phyloP scores from a whole-genome alignment of 306 rosid genomes.

The Begonia loranthoides region DNA sequence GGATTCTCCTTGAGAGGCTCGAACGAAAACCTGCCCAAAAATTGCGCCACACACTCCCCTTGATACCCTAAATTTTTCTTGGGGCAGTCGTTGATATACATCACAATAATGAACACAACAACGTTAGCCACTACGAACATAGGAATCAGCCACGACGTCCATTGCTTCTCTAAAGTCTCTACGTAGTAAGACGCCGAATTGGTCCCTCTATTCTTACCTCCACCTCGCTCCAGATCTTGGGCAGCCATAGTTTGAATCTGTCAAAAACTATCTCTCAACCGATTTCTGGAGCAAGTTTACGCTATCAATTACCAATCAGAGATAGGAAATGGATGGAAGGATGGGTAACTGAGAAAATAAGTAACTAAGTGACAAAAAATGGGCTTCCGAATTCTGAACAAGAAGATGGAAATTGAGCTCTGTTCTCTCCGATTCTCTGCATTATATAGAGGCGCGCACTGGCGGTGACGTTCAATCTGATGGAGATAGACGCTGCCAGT shows the following conservation, averaged over 20 bases:
- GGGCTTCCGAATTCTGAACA: too few relatives aligned
- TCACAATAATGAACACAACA: constrained; percentile 21
- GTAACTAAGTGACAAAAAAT: too few relatives aligned
- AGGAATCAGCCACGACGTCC: constrained; percentile 43
- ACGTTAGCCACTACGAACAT: constrained; percentile 34
- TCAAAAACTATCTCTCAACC: background rate
- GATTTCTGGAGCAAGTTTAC: too few relatives aligned
- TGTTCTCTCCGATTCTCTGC: too few relatives aligned
- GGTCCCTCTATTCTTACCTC: constrained; percentile 16
- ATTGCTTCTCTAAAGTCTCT: constrained; percentile 24
- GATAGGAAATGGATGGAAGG: too few relatives aligned
- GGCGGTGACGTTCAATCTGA: too few relatives aligned
- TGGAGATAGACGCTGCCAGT: too few relatives aligned
- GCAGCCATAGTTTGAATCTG: constrained; percentile 13
- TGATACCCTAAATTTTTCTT: constrained; percentile 12
- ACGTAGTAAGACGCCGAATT: constrained; percentile 16
- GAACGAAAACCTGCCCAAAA: constrained; percentile 33
- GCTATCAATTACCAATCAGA: too few relatives aligned
- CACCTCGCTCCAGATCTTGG: constrained; percentile 34
- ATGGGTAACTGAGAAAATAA: too few relatives aligned
- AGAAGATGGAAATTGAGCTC: too few relatives aligned
- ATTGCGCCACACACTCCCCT: constrained; percentile 23
- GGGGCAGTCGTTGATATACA: constrained; percentile 33
- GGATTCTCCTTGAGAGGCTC: constrained; percentile 37
- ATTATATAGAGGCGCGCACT: too few relatives aligned